These are phyloP conservation scores for Stentor roeselii DNA, from an alignment of 73 alveolate genomes.

Conservation along the genomic window DNA sequence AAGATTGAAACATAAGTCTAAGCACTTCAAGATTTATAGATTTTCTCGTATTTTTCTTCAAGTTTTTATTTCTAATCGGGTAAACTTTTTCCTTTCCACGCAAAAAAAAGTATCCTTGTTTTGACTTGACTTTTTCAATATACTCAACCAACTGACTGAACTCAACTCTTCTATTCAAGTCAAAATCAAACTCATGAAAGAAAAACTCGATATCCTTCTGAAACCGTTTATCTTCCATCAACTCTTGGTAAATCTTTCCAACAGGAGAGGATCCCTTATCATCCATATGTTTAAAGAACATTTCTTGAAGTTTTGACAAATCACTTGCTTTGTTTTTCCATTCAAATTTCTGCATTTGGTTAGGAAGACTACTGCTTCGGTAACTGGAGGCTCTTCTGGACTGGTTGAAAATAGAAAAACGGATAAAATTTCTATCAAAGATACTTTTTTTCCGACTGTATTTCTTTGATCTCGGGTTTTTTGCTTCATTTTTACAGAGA, in stretches of 20 bases:
- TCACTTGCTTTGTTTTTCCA: neutral
- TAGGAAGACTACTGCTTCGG: neutral
- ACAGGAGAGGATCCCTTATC: neutral
- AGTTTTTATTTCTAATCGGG: neutral
- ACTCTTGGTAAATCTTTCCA: neutral
- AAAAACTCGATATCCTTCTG: neutral
- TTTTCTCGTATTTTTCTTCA: neutral
- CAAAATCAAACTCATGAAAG: neutral
- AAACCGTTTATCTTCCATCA: neutral
- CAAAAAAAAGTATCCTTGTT: neutral
- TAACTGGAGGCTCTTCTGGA: neutral
- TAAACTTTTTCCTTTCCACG: neutral
- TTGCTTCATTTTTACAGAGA: neutral
- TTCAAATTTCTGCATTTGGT: neutral
- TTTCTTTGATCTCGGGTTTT: neutral
- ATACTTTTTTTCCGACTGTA: neutral
- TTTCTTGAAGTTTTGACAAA: neutral
- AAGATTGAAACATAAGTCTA: neutral
- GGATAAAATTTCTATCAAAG: neutral
- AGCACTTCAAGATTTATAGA: neutral
- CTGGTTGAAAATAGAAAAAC: neutral
- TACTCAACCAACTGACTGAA: neutral
- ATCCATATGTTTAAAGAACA: neutral
- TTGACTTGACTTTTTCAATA: neutral
- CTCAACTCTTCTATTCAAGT: too few relatives aligned